phyloP scores from a whole-genome alignment of 2,329 filamentous ascomycete species.

The Fusarium denticulatum region DNA sequence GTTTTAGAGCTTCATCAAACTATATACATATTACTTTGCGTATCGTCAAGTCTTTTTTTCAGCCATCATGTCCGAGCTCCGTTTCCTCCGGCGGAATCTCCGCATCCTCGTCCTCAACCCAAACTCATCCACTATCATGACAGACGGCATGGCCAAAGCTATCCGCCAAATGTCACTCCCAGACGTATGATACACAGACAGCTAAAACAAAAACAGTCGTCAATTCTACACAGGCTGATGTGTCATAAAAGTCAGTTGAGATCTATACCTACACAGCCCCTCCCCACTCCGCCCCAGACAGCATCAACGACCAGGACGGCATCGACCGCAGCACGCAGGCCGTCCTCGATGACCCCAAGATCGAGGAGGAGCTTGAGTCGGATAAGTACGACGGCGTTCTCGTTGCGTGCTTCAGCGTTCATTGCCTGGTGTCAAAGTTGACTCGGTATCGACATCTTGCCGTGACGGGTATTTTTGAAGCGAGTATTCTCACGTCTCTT shows the following conservation, averaged over 20 bases:
- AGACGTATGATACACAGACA: conserved; percentile 32
- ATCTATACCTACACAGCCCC: conserved; percentile 72
- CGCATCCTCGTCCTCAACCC: conserved; percentile 79
- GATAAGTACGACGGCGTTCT: conserved; percentile 77
- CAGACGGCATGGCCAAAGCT: conserved; percentile 66
- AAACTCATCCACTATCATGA: conserved; percentile 80
- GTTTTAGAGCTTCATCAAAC: background rate
- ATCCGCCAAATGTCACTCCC: conserved; percentile 54
- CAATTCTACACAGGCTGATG: conserved; percentile 26
- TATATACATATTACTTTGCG: background rate
- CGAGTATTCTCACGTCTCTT: conserved; percentile 74
- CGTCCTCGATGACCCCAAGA: conserved; percentile 66
- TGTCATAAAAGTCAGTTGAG: conserved; percentile 52
- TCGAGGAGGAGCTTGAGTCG: conserved; percentile 48
- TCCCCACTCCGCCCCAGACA: conserved; percentile 69
- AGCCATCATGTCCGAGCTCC: conserved; percentile 36
- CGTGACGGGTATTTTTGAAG: conserved; percentile 82
- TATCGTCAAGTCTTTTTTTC: background rate
- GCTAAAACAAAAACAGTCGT: background rate
- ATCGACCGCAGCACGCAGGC: conserved; percentile 70
- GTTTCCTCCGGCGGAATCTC: conserved; percentile 29
- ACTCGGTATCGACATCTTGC: conserved; percentile 46
- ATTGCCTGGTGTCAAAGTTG: conserved; percentile 76
- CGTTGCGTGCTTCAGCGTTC: conserved; percentile 88
- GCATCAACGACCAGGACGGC: conserved; percentile 81